Evolutionary conservation across 2,329 filamentous ascomycete genomes (phyloP).

Genomic region (Colletotrichum lindemuthianum): DNA sequence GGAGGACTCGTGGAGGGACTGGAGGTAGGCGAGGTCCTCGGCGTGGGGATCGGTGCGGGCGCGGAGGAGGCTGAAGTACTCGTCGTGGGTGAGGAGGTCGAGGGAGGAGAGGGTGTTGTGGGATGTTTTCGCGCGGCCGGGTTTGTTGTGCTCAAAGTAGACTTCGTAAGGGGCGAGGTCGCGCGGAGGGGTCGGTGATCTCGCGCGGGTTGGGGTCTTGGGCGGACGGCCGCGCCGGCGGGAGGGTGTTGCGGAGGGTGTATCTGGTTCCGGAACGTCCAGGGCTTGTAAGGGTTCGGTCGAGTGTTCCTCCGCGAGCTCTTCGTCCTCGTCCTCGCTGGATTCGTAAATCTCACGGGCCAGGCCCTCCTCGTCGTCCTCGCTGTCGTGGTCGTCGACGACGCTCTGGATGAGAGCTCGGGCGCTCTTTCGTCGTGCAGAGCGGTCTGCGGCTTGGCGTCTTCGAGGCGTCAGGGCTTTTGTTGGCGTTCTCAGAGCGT

Average conservation of each 20-base stretch:
- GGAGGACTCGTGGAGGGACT: conserved; percentile 79
- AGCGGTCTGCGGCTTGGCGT: conserved; percentile 80
- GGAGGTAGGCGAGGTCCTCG: conserved; percentile 75
- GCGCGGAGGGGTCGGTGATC: conserved; percentile 81
- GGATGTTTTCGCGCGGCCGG: conserved; percentile 84
- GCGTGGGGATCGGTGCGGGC: conserved; percentile 75
- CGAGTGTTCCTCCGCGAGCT: conserved; percentile 38
- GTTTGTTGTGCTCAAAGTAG: conserved; percentile 93
- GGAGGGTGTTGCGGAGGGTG: conserved; percentile 61
- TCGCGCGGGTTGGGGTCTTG: conserved; percentile 56
- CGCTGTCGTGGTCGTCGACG: conserved; percentile 69
- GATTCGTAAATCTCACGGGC: conserved; percentile 74
- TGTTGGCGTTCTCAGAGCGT: conserved; percentile 51
- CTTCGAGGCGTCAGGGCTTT: conserved; percentile 68
- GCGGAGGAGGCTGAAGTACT: conserved; percentile 81
- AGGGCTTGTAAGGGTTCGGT: conserved; percentile 44
- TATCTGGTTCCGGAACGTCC: conserved; percentile 44
- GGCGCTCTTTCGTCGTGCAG: conserved; percentile 87
- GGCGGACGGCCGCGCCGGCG: conserved; percentile 49
- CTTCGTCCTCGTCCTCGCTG: conserved; percentile 58
- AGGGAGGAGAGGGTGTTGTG: conserved; percentile 83
- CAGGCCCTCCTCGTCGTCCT: conserved; percentile 77
- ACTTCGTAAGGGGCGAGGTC: conserved; percentile 88
- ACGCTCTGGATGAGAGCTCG: conserved; percentile 78
- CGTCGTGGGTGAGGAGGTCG: conserved; percentile 85